phyloP scores from a whole-genome alignment of 2,329 filamentous ascomycete species.

The Sarocladiaceae sp. region DNA sequence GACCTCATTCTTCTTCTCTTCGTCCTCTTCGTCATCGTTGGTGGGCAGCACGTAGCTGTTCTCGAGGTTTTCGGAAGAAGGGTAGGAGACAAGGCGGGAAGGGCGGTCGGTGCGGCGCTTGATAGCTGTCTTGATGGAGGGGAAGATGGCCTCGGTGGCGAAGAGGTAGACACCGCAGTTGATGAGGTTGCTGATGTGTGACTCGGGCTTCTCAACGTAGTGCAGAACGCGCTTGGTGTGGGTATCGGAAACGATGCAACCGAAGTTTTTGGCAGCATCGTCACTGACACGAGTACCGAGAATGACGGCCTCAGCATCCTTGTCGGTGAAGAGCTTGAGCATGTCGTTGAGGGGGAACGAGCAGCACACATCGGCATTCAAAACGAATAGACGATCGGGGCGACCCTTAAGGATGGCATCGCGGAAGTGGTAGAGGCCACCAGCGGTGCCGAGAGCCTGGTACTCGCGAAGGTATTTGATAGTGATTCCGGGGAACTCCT shows the following conservation, averaged over 20 bases:
- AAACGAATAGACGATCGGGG: slow-evolving; percentile 91
- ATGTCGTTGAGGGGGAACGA: slow-evolving; percentile 95
- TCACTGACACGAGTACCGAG: slow-evolving; percentile 86
- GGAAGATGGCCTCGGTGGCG: slow-evolving; percentile 91
- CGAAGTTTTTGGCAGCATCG: slow-evolving; percentile 91
- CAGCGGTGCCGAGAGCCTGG: slow-evolving; percentile 89
- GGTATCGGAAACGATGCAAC: slow-evolving; percentile 91
- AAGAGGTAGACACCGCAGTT: slow-evolving; percentile 99
- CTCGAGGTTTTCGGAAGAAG: slow-evolving; percentile 89
- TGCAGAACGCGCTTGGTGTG: slow-evolving; percentile 94
- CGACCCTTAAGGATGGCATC: slow-evolving; percentile 96
- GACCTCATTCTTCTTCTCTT: slow-evolving; percentile 75
- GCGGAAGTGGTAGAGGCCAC: slow-evolving; percentile 97
- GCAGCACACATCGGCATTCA: slow-evolving; percentile 98
- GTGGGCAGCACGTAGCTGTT: slow-evolving; percentile 43
- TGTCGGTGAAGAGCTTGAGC: slow-evolving; percentile 89
- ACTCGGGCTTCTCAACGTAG: slow-evolving; percentile 98
- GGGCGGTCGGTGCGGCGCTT: slow-evolving; percentile 91
- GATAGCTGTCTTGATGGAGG: slow-evolving; percentile 87
- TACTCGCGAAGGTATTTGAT: slow-evolving; percentile 98
- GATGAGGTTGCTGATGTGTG: slow-evolving; percentile 95
- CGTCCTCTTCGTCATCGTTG: slow-evolving; percentile 58
- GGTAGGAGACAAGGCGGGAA: slow-evolving; percentile 79
- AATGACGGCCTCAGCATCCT: slow-evolving; percentile 94
- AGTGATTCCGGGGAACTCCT: slow-evolving; percentile 74